A percentile compares a stretch with the other conserved stretches of the same genome.
Conservation (phyloP, 352 stramenopile species). For the Phytophthora cryptogea region DNA sequence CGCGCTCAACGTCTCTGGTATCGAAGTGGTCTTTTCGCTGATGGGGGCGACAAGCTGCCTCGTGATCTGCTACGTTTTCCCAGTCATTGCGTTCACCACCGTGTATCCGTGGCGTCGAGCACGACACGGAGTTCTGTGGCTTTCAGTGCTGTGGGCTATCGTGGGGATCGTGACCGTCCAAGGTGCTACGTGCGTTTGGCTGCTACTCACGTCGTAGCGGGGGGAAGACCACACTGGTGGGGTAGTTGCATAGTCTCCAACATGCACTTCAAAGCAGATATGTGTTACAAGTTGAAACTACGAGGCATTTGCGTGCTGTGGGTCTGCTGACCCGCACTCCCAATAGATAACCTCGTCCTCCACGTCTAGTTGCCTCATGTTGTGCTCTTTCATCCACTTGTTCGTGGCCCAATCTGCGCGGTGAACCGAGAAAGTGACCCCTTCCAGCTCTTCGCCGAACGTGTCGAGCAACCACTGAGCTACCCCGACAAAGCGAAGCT, state of each 20-base stretch:
- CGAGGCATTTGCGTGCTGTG: slow-evolving; percentile 9
- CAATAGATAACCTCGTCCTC: slow-evolving; percentile 27
- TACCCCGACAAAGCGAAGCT: slow-evolving; percentile 15
- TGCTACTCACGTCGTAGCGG: slow-evolving; percentile 19
- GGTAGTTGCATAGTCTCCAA: not conserved
- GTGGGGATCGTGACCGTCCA: slow-evolving; percentile 26
- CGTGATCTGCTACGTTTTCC: slow-evolving; percentile 58
- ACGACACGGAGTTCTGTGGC: slow-evolving; percentile 25
- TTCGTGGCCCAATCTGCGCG: slow-evolving; percentile 28
- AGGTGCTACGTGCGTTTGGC: slow-evolving; percentile 29
- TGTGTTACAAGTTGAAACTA: slow-evolving; percentile 1
- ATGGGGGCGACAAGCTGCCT: slow-evolving; percentile 50
- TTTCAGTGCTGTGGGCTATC: slow-evolving; percentile 24
- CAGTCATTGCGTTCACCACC: slow-evolving; percentile 44
- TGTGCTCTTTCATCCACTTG: slow-evolving; percentile 23
- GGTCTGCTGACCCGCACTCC: slow-evolving; percentile 6
- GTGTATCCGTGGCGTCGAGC: slow-evolving; percentile 51
- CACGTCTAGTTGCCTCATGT: slow-evolving; percentile 15
- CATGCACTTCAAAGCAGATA: slow-evolving; percentile 7
- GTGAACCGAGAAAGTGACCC: slow-evolving; percentile 17
- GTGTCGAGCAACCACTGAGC: slow-evolving; percentile 19
- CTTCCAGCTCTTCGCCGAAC: slow-evolving; percentile 18
- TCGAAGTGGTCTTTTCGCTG: slow-evolving; percentile 62
- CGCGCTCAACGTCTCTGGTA: slow-evolving; percentile 45
- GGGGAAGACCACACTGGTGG: slow-evolving; percentile 38